phyloP scores from a whole-genome alignment of 306 rosid genomes.

The Macrotyloma uniflorum region DNA sequence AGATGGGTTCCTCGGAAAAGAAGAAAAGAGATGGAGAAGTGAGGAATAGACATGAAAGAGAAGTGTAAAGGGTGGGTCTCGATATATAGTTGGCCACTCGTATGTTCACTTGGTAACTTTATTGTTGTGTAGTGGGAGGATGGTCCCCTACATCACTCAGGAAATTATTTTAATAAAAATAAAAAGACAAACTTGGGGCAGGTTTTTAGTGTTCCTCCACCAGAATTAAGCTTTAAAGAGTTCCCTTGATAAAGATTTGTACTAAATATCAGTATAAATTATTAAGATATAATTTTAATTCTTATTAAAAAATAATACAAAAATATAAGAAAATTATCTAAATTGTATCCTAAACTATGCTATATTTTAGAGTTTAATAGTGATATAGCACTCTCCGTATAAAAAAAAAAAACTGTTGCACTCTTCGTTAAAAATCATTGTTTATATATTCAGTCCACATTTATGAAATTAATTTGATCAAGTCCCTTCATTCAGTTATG shows the following conservation, averaged over 20 bases:
- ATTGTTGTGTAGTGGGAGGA: neutral
- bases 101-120: neutral
- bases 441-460: too few relatives aligned
- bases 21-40: slow-evolving; percentile 16
- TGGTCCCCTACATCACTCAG: neutral
- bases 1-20: slow-evolving; percentile 19
- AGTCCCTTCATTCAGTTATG: neutral
- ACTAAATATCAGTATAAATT: neutral
- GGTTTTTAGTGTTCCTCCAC: too few relatives aligned
- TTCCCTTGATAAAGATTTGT: neutral
- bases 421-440: too few relatives aligned
- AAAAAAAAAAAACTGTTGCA: too few relatives aligned
- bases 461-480: neutral
- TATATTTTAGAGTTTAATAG: too few relatives aligned
- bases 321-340: neutral
- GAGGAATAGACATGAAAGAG: slow-evolving; percentile 45
- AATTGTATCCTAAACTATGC: too few relatives aligned
- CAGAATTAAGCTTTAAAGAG: too few relatives aligned
- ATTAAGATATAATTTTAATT: neutral
- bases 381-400: too few relatives aligned
- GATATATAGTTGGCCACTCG: slow-evolving; percentile 57
- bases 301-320: neutral
- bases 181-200: neutral
- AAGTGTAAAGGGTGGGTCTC: slow-evolving; percentile 31
- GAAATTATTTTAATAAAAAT: neutral